Base-by-base conservation (phyloP, 331 rosid genomes). In the Arachis monticola region DNA sequence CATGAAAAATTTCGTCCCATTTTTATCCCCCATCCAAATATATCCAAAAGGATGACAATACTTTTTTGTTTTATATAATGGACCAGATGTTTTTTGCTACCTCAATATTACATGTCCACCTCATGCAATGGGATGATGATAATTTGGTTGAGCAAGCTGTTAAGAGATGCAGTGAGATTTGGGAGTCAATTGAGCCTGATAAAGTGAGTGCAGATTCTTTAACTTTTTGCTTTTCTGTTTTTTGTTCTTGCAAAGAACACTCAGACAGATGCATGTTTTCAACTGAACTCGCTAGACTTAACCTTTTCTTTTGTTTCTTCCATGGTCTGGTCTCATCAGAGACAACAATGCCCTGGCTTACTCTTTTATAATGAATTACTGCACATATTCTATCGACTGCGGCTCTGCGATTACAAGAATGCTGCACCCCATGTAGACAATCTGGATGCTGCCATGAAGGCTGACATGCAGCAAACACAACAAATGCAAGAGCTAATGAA, bases 351-450 rank as follows among this genome's bases (percentile, higher is more conserved):
- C 82, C 81, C 85, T 79, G 99, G 99, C 71, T 83, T 94, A 65
- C 87, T 90, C 72, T 94, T 91, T 80, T 94, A 92, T 81, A 94
- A 90, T 78, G 96, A 94, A 84, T 84, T 94, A 74, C 86, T 94
- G 78, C 96, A 94, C 70, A 82, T 92, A 80, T 94, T 94, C 87
- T 94, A 94, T 76, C 88, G 90, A 65, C 79, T 92, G 73, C 91
- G 96, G 81, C 82, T 91, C 61, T 94, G 99, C 72, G 99, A 94
- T 83, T 92, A 94, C 90, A 94, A 94, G 90, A 90, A 88, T 82
- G 99, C 93, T 80, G 88, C 92, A 45, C 89, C 87, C 11, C 97
- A 91, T 78, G 88, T 92, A 42, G 99, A 94, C 81, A 92, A 77
- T 79, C 81, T 94, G 86, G 99, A 94, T 70, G 96, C 96, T 83